Conservation (phyloP, 2,329 filamentous ascomycete genomes). For the Aspergillus sp. region DNA sequence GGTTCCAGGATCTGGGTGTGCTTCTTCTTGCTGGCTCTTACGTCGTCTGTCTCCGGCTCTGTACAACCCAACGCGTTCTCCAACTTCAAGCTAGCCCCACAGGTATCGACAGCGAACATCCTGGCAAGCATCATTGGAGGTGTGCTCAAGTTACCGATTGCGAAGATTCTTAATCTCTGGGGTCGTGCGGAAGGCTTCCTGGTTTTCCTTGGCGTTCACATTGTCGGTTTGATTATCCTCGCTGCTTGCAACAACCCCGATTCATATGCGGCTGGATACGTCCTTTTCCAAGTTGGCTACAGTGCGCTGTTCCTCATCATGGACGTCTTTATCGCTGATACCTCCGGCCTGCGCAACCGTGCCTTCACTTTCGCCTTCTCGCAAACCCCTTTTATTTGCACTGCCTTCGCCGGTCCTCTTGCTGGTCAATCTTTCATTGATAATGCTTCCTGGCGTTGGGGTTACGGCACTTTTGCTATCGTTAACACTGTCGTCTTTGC, state of each 20-base stretch:
- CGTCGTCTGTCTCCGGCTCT: conserved; percentile 38
- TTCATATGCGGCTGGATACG: conserved; percentile 63
- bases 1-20: conserved; percentile 45
- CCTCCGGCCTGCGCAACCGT: conserved; percentile 60
- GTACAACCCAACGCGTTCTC: conserved; percentile 54
- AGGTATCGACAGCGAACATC: conserved; percentile 53
- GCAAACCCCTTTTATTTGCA: conserved; percentile 62
- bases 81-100: conserved; percentile 52
- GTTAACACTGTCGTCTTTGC: conserved; percentile 56
- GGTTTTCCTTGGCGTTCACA: conserved; percentile 50
- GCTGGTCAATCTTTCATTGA: conserved; percentile 53
- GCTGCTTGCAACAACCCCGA: conserved; percentile 61
- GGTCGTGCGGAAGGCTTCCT: conserved; percentile 60
- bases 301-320: conserved; percentile 58
- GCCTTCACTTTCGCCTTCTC: conserved; percentile 61
- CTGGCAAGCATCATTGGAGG: conserved; percentile 58
- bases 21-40: conserved; percentile 47
- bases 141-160: conserved; percentile 59
- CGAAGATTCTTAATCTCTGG: conserved; percentile 64
- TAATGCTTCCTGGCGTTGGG: conserved; percentile 61
- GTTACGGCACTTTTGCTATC: conserved; percentile 62
- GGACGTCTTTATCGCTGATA: conserved; percentile 64
- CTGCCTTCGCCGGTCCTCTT: conserved; percentile 56
- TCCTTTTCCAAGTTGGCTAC: conserved; percentile 62
- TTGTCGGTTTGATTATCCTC: conserved; percentile 59